Percentiles rank a stretch among this genome's conserved stretches.
Evolutionary conservation across 2,329 filamentous ascomycete species (phyloP).

Genomic region (Aspergillus sp.): DNA sequence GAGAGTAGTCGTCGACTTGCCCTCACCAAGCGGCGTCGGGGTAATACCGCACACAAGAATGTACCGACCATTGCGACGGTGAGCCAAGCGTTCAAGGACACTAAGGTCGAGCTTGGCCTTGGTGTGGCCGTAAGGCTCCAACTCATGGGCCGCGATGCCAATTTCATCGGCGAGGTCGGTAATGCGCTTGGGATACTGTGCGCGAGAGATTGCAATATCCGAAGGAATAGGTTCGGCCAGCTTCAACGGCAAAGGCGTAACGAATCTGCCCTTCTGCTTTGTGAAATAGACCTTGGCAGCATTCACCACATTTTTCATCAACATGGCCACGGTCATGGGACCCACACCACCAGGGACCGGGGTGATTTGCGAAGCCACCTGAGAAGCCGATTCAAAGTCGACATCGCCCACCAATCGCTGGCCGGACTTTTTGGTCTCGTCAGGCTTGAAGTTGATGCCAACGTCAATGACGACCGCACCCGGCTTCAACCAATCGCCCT

Average conservation of each 20-base stretch:
- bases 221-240: slow-evolving; percentile 78
- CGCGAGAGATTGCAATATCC: slow-evolving; percentile 83
- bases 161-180: slow-evolving; percentile 75
- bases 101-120: slow-evolving; percentile 91
- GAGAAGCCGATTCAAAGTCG: slow-evolving; percentile 72
- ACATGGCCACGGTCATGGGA: slow-evolving; percentile 98
- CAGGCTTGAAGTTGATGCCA: slow-evolving; percentile 90
- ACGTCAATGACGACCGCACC: slow-evolving; percentile 96
- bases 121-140: slow-evolving; percentile 89
- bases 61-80: slow-evolving; percentile 83
- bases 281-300: slow-evolving; percentile 76
- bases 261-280: slow-evolving; percentile 68
- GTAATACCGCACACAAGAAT: slow-evolving; percentile 93
- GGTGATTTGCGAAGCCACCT: slow-evolving; percentile 88
- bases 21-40: slow-evolving; percentile 90
- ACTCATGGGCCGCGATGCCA: slow-evolving; percentile 77
- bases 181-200: slow-evolving; percentile 87
- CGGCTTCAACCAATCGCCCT: slow-evolving; percentile 90
- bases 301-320: slow-evolving; percentile 89
- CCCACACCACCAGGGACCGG: slow-evolving; percentile 95
- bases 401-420: slow-evolving; percentile 91
- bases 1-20: slow-evolving; percentile 97
- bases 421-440: slow-evolving; percentile 83
- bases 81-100: slow-evolving; percentile 72
- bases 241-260: slow-evolving; percentile 75